Conservation (phyloP, 164 flowering plant genomes). For the Taxillus chinensis region DNA sequence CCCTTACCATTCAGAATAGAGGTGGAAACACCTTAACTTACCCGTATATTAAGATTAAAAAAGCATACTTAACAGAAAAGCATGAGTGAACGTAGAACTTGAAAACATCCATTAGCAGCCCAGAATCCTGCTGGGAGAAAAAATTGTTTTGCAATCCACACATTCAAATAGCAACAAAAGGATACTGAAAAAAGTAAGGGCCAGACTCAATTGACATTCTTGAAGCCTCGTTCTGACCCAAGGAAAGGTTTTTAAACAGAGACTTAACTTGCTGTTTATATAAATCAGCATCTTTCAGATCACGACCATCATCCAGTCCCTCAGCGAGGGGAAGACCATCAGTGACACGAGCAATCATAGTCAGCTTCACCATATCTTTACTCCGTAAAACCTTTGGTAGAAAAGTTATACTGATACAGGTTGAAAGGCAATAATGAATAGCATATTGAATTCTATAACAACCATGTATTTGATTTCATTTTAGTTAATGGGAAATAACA, state of each 20-base stretch:
- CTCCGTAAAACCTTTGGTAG: slow-evolving; percentile 7
- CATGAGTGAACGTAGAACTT: too few species aligned
- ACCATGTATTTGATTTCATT: too few species aligned
- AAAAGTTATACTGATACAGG: neutral
- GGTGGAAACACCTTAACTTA: too few species aligned
- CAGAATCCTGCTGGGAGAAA: too few species aligned
- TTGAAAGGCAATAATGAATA: too few species aligned
- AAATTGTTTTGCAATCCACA: neutral
- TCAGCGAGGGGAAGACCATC: slow-evolving; percentile 83
- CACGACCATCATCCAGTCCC: slow-evolving; percentile 76
- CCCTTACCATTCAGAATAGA: too few species aligned
- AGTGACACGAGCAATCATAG: slow-evolving; percentile 83
- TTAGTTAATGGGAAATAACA: too few species aligned
- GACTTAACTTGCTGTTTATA: slow-evolving; percentile 82
- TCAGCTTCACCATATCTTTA: slow-evolving; percentile 81
- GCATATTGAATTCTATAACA: too few species aligned
- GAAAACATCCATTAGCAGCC: too few species aligned
- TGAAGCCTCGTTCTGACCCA: slow-evolving; percentile 67
- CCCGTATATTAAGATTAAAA: too few species aligned
- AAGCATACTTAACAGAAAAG: too few species aligned
- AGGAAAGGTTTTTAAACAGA: slow-evolving; percentile 69
- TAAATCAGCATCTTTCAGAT: slow-evolving; percentile 53
- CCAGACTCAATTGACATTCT: slow-evolving; percentile 86
- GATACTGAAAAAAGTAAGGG: slow-evolving; percentile 80
- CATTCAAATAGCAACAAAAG: slow-evolving; percentile 15